A percentile compares a stretch with the other conserved stretches of the same genome.
Conservation (phyloP, 2,329 filamentous ascomycete species). For the Penicillium concentricum region DNA sequence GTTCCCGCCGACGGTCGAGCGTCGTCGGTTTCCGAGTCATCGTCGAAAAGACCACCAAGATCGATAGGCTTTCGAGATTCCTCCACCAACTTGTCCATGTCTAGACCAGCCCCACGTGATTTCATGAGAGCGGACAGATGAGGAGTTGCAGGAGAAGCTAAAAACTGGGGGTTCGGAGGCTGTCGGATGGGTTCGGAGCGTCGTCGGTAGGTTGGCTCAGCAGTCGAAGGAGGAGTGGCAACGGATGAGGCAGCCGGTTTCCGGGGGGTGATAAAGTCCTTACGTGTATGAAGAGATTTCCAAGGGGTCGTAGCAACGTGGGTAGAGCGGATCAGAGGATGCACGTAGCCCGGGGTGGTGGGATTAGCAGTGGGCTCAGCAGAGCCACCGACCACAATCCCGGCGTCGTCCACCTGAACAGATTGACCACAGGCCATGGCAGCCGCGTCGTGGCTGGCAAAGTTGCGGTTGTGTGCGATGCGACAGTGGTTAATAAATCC, state of each 20-base stretch:
- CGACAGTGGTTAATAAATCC: conserved; percentile 99
- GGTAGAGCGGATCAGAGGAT: conserved; percentile 61
- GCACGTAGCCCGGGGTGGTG: conserved; percentile 54
- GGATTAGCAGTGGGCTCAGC: conserved; percentile 30
- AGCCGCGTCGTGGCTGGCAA: conserved; percentile 93
- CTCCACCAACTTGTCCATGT: conserved; percentile 60
- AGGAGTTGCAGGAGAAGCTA: conserved; percentile 60
- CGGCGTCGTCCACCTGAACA: conserved; percentile 66
- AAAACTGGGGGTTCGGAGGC: conserved; percentile 45
- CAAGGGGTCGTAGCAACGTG: conserved; percentile 36
- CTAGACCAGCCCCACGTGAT: conserved; percentile 59
- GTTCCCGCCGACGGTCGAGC: conserved; percentile 19
- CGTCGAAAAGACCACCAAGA: conserved; percentile 40
- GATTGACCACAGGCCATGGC: conserved; percentile 83
- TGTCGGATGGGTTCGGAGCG: conserved; percentile 21
- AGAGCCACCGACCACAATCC: conserved; percentile 45
- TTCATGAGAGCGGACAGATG: conserved; percentile 67
- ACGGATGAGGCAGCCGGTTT: conserved; percentile 22
- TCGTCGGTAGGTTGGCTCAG: conserved; percentile 7
- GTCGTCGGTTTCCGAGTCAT: conserved; percentile 39
- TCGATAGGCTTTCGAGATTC: conserved; percentile 49
- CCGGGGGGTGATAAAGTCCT: conserved; percentile 18
- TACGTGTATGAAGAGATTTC: conserved; percentile 8
- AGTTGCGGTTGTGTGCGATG: conserved; percentile 89
- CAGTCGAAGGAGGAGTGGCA: conserved; percentile 25